Conservation (phyloP, 495 filamentous ascomycete genomes). For the Emericellopsis terricola region DNA sequence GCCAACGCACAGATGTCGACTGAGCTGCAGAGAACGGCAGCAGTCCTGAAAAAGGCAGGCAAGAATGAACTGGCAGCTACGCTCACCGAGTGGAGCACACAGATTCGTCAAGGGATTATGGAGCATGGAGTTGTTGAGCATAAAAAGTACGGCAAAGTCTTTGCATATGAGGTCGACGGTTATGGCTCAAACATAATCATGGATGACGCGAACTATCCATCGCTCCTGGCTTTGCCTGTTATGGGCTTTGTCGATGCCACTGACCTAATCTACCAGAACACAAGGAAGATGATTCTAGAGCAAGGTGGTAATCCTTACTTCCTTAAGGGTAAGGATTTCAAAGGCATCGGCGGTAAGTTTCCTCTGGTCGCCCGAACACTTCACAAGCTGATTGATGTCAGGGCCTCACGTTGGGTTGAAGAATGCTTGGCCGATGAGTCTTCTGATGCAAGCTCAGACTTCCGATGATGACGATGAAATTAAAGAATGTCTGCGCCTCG, state of each 20-base stretch:
- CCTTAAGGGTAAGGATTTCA: conserved; percentile 58
- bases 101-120: conserved; percentile 60
- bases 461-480: conserved; percentile 81
- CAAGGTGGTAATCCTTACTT: conserved; percentile 79
- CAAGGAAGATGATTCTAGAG: conserved; percentile 73
- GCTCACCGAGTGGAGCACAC: conserved; percentile 43
- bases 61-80: conserved; percentile 31
- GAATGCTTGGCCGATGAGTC: conserved; percentile 95
- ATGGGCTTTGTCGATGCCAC: conserved; percentile 60
- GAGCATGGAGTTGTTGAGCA: conserved; percentile 83
- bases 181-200: conserved; percentile 84
- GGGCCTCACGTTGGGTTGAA: conserved; percentile 56
- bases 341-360: conserved; percentile 61
- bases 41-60: conserved; percentile 41
- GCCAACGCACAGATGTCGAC: conserved; percentile 93
- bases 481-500: conserved; percentile 43
- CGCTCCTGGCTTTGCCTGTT: conserved; percentile 68
- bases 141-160: conserved; percentile 70
- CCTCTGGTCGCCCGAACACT: too few relatives aligned
- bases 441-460: conserved; percentile 81
- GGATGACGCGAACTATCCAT: conserved; percentile 96
- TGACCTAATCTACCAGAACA: conserved; percentile 71
- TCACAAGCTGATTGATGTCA: conserved; percentile 6
- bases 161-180: conserved; percentile 92
- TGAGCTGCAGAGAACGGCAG: conserved; percentile 62